Evolutionary conservation across 306 rosid genomes (phyloP).

Genomic region (Rubus idaeus): DNA sequence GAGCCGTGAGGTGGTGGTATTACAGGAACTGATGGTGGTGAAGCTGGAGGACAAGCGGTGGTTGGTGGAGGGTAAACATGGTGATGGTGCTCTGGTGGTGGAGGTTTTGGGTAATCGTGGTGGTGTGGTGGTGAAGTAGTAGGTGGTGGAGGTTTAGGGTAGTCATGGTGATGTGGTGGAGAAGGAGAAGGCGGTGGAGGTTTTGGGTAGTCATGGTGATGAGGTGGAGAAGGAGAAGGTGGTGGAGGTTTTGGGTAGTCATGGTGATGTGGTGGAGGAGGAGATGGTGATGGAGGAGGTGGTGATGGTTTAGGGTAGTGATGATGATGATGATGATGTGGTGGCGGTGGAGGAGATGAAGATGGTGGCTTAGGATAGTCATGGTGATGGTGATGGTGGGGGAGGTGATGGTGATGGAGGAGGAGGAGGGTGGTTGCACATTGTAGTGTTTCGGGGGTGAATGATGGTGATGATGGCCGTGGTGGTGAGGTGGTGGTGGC

Average conservation of each 20-base stretch:
- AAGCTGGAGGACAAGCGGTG: neutral
- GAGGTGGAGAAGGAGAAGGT: neutral
- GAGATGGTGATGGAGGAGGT: neutral
- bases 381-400: slow-evolving; percentile 18
- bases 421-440: slow-evolving; percentile 22
- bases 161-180: slow-evolving; percentile 10
- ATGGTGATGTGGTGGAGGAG: slow-evolving; percentile 14
- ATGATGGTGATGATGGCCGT: slow-evolving; percentile 21
- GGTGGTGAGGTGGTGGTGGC: slow-evolving; percentile 26
- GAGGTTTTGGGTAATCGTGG: neutral
- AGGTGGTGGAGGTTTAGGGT: slow-evolving; percentile 13
- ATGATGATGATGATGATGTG: slow-evolving; percentile 16
- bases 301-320: slow-evolving; percentile 19
- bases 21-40: neutral
- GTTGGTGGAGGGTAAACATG: slow-evolving; percentile 11
- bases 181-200: neutral
- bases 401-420: slow-evolving; percentile 23
- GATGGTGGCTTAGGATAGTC: slow-evolving; percentile 15
- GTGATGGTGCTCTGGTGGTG: neutral
- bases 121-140: slow-evolving; percentile 1
- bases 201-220: neutral
- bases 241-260: slow-evolving; percentile 1
- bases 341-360: neutral
- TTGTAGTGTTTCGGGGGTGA: slow-evolving; percentile 24
- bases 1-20: too few relatives aligned